Evolutionary conservation across 305 asterid genomes (phyloP).

Genomic region (Fraxinus xanthoxyloides): DNA sequence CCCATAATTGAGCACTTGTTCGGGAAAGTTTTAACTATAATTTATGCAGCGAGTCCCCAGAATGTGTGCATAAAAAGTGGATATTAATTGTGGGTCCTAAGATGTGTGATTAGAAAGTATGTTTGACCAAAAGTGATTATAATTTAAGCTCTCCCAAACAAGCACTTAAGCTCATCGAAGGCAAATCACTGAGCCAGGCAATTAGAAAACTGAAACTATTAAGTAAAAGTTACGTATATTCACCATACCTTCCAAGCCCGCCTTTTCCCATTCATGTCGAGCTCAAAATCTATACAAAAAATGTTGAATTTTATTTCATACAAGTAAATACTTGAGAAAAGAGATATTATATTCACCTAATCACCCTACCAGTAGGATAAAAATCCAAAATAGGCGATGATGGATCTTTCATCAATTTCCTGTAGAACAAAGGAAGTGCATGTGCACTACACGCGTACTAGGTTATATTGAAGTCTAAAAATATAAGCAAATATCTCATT

Average conservation of each 20-base stretch:
- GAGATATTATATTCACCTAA: neutral
- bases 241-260: slow-evolving; percentile 50
- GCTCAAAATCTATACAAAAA: slow-evolving; percentile 44
- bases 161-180: neutral
- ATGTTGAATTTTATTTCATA: slow-evolving; percentile 12
- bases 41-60: neutral
- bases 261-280: slow-evolving; percentile 52
- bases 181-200: neutral
- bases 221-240: neutral
- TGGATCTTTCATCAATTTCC: slow-evolving; percentile 54
- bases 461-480: slow-evolving; percentile 16
- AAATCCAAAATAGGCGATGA: slow-evolving; percentile 55
- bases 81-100: neutral
- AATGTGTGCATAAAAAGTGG: neutral
- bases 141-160: neutral
- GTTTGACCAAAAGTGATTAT: neutral
- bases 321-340: slow-evolving; percentile 6
- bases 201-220: neutral
- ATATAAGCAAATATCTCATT: neutral
- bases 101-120: neutral
- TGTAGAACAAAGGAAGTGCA: slow-evolving; percentile 53
- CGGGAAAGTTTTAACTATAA: neutral
- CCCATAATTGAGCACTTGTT: neutral
- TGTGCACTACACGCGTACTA: slow-evolving; percentile 41
- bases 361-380: slow-evolving; percentile 52